Conservation (phyloP, 169 alveolate genomes). For the Plasmodium inui region DNA sequence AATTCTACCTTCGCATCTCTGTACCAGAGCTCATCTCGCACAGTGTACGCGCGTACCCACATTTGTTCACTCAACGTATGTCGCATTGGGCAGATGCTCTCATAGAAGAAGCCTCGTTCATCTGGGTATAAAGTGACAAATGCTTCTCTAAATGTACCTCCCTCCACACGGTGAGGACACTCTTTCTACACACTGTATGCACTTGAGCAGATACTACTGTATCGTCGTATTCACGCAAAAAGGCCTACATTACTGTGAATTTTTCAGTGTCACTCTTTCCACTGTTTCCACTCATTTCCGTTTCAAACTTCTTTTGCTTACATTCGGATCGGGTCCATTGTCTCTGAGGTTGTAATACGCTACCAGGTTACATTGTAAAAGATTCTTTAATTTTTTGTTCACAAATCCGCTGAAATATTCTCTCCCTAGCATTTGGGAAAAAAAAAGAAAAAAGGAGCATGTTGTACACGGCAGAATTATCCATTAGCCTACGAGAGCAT, state of each 20-base stretch:
- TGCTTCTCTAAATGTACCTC: neutral
- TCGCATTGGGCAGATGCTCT: neutral
- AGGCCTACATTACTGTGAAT: neutral
- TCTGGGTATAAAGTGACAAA: neutral
- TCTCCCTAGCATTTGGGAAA: slow-evolving; percentile 14
- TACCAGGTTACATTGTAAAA: slow-evolving; percentile 38
- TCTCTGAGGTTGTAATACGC: slow-evolving; percentile 25
- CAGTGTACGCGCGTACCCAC: too few relatives aligned
- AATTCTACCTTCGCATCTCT: neutral
- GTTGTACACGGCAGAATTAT: neutral
- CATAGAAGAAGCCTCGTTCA: neutral
- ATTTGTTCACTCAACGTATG: neutral
- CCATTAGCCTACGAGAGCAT: neutral
- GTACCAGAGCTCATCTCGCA: neutral
- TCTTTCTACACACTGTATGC: neutral
- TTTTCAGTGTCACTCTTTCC: neutral
- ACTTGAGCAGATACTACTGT: neutral
- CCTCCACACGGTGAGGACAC: neutral
- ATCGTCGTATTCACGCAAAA: neutral
- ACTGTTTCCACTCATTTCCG: neutral
- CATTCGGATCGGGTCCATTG: slow-evolving; percentile 29
- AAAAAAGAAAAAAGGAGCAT: neutral
- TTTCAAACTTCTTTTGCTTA: neutral
- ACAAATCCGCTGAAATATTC: slow-evolving; percentile 22
- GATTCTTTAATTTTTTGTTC: slow-evolving; percentile 21